phyloP scores from a whole-genome alignment of 306 rosid species.

The Delonix regia region DNA sequence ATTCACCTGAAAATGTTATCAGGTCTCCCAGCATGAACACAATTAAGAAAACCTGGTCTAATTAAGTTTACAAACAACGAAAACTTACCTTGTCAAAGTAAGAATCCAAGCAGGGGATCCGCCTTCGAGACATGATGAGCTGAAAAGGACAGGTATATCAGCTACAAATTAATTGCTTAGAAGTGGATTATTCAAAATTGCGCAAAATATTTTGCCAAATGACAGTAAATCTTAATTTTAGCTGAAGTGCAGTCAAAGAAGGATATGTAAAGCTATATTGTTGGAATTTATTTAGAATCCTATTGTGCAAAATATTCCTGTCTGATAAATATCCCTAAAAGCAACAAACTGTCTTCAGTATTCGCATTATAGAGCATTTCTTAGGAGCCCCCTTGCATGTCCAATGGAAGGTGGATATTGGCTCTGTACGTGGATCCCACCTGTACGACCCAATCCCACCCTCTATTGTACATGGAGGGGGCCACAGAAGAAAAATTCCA shows the following conservation, averaged over 20 bases:
- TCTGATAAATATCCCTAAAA: background rate
- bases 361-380: background rate
- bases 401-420: no score
- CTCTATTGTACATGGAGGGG: no score
- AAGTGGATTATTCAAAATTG: slow-evolving; percentile 19
- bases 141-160: slow-evolving; percentile 48
- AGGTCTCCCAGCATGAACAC: slow-evolving; percentile 18
- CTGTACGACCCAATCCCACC: no score
- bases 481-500: no score
- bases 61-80: background rate
- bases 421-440: no score
- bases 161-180: slow-evolving; percentile 27
- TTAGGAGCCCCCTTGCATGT: no score
- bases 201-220: slow-evolving; percentile 10
- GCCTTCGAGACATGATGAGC: slow-evolving; percentile 93
- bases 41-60: slow-evolving; percentile 14
- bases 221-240: background rate
- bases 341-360: background rate
- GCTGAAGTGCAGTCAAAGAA: background rate
- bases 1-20: slow-evolving; percentile 11
- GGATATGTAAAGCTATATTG: background rate
- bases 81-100: slow-evolving; percentile 84
- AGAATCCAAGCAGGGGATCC: slow-evolving; percentile 97
- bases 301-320: background rate
- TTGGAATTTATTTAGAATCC: slow-evolving; percentile 1